Evolutionary conservation across 2,329 filamentous ascomycete genomes (phyloP), one percentile per base, ranked within the genome.

Genomic region (Biscogniauxia sp.): DNA sequence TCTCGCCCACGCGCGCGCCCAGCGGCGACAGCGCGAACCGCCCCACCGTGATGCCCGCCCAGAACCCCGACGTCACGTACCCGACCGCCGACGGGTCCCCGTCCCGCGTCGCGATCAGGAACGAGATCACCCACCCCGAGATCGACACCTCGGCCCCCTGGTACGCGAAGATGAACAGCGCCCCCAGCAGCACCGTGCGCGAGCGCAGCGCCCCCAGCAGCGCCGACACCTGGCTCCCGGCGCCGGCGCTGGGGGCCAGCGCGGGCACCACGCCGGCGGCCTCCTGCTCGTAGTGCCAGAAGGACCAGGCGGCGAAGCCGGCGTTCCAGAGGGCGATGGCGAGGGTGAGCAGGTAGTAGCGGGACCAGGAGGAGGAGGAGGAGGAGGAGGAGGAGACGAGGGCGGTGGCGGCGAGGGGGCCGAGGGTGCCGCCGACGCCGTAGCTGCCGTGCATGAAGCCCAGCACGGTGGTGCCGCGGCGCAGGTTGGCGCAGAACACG

Each of bases 71-170:
- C 1, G 90, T 92, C 20, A 95, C 90, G 73, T 95, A 95, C 41
- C 92, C 92, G 19, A 95, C 90, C 3, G 82, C 80, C 0, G 83
- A 79, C 6, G 90, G 90, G 67, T 89, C 82, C 15, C 90, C 91
- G 59, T 86, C 79, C 45, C 91, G 87, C 64, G 87, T 84, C 55
- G 84, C 83, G 74, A 95, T 92, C 49, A 96, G 79, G 77, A 93
- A 96, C 2, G 89, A 92, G 63, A 94, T 92, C 54, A 94, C 88
- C 92, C 92, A 96, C 57, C 92, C 91, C 0, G 89, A 91, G 65
- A 94, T 91, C 15, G 88, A 88, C 17, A 96, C 91, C 75, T 96
- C 92, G 41, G 90, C 89, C 37, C 91, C 92, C 75, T 95, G 91
- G 74, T 96, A 96, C 25, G 88, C 86, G 73, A 96, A 95, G 73